Evolutionary conservation across 257 asterid species (phyloP), one percentile per base, ranked within the genome.

Genomic region (Lycium barbarum): DNA sequence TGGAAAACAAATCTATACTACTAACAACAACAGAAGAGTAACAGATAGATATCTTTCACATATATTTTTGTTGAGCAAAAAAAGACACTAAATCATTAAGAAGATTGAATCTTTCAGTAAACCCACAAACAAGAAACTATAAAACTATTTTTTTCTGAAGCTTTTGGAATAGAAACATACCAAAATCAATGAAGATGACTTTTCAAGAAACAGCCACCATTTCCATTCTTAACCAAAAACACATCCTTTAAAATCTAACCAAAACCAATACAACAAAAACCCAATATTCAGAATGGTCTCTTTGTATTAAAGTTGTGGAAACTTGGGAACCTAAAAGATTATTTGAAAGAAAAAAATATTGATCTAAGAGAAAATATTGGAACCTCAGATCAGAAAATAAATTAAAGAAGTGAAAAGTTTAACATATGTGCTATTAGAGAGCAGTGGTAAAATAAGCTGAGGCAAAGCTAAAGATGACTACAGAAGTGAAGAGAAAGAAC

Each of bases 121-220:
- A 79, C 81, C 53, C 83, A 47, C 80, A 49, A 17, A 54, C 2
- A 36, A 40, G 33, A 36, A 47, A 82, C 63, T 51, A 22, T 43
- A 67, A 57, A 80, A 43, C 59, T 20, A 18, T 10, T 49, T 53
- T 10, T 53, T 78, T 15, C 33, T 78, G 49, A 78, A 26, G 49
- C 18, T 78, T 13, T 53, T 10, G 3, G n/a, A 83, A 84, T 79
- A 85, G 86, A 74, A 74, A 83, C 90, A 81, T 86, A 93, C 94
- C 94, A 93, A 84, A 40, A 26, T 26, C 33, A 26, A 89, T 85
- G 90, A 88, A 90, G 91, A 87, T 87, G 88, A 62, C 84, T 86
- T 85, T 84, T 81, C 12, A 85, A 84, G 86, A 87, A 84, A 84
- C 83, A 89, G 84, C 81, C 88, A 85, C 83, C 86, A 85, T 86